phyloP scores from a whole-genome alignment of 192 early-diverging fungal genomes.

The Podila clonocystis region DNA sequence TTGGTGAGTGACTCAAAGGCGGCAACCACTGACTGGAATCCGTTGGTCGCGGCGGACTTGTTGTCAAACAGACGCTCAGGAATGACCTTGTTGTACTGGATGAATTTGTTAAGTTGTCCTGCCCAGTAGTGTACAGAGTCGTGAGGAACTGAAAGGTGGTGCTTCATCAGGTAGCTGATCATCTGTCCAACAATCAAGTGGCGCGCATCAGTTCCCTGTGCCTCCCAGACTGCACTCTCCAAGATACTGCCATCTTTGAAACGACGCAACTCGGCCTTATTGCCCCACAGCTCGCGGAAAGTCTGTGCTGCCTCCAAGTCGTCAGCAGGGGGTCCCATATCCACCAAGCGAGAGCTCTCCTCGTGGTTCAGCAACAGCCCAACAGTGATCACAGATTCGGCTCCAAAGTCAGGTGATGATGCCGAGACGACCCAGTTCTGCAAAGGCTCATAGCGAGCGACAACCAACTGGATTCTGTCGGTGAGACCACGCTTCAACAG shows the following conservation, averaged over 20 bases:
- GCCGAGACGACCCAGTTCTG: slow-evolving; percentile 55
- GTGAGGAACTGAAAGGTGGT: slow-evolving; percentile 72
- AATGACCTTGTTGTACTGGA: slow-evolving; percentile 61
- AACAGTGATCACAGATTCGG: slow-evolving; percentile 60
- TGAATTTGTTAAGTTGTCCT: slow-evolving; percentile 70
- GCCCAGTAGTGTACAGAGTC: slow-evolving; percentile 68
- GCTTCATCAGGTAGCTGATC: slow-evolving; percentile 77
- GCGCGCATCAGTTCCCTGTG: slow-evolving; percentile 67
- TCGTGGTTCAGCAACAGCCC: slow-evolving; percentile 80
- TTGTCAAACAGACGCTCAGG: slow-evolving; percentile 57
- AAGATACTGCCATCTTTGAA: slow-evolving; percentile 95
- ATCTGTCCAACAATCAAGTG: slow-evolving; percentile 83
- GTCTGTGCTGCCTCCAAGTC: slow-evolving; percentile 68
- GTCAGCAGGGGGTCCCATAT: slow-evolving; percentile 87
- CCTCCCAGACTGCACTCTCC: slow-evolving; percentile 88
- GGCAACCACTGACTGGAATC: slow-evolving; percentile 73
- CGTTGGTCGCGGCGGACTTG: slow-evolving; percentile 47
- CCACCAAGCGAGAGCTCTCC: slow-evolving; percentile 77
- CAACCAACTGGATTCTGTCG: slow-evolving; percentile 58
- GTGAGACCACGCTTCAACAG: slow-evolving; percentile 60
- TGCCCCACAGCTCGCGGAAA: slow-evolving; percentile 92
- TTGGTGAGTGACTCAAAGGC: slow-evolving; percentile 76
- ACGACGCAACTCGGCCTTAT: slow-evolving; percentile 86
- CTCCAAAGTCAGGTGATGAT: slow-evolving; percentile 15
- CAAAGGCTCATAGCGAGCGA: slow-evolving; percentile 47